Percentiles rank a stretch among this genome's conserved stretches.
Evolutionary conservation across 1,284 basidiomycete genomes (phyloP).

Genomic region (Apiotrichum gracile): DNA sequence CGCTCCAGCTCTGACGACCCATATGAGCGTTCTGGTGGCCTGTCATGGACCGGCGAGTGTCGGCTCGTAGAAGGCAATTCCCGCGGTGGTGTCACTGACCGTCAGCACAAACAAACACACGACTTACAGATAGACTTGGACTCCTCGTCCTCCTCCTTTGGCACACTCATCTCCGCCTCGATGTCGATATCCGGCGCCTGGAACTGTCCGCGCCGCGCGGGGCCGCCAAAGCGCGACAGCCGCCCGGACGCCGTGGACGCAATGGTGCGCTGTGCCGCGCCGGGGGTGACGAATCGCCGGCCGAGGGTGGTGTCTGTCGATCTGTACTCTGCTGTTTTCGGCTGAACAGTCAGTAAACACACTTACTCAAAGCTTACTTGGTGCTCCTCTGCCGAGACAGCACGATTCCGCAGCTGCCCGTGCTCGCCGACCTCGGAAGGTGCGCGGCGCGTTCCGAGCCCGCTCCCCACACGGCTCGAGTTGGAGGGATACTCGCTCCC

Average conservation of each 20-base stretch:
- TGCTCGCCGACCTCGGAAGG: too few species aligned
- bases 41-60: background rate
- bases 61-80: background rate
- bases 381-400: too few species aligned
- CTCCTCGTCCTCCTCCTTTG: conserved; percentile 10
- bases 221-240: conserved; percentile 41
- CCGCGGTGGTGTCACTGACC: background rate
- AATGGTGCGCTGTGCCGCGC: conserved; percentile 26
- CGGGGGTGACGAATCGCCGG: conserved; percentile 25
- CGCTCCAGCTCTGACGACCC: too few species aligned
- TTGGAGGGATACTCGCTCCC: background rate
- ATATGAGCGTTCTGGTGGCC: too few species aligned
- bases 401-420: too few species aligned
- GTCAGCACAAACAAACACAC: background rate
- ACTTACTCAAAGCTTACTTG: background rate
- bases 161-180: conserved; percentile 5
- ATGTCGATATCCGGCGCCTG: conserved; percentile 13
- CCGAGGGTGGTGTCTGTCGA: background rate
- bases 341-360: background rate
- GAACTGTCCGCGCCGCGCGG: conserved; percentile 31
- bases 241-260: conserved; percentile 26
- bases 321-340: background rate
- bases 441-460: background rate
- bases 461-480: background rate
- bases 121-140: conserved; percentile 13